Evolutionary conservation across 306 rosid species (phyloP), one percentile per base, ranked within the genome.

Genomic region (Begonia masoniana): DNA sequence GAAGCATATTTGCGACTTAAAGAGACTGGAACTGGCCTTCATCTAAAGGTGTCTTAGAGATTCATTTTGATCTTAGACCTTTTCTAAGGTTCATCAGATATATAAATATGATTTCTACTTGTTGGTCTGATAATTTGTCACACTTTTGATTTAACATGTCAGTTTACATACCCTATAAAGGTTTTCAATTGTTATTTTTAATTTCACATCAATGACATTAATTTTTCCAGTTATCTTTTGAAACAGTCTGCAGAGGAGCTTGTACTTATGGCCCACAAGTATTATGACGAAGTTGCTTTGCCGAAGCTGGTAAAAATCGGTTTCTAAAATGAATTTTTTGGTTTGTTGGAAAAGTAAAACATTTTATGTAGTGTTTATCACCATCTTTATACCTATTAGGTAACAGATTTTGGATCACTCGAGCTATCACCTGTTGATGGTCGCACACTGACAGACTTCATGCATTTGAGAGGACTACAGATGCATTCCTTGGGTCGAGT

Each of bases 401-500:
- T 78, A 49, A 70, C 83, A 43, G 97, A 91, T 71, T 91, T 91
- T 47, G 96, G 75, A 57, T 91, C 96, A 39, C 97, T 91, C 63
- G 97, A 91, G 76, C 97, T 91, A 68, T 91, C 97, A 65, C 96
- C 97, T 4, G 97, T 91, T 45, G 97, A 91, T 72, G 97, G 97
- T 41, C 96, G 97, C 62, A 83, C 97, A 0, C 47, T 91, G 60
- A 91, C 97, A 5, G 97, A 91, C 62, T 91, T 91, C 82, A 91
- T 85, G 97, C 97, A 91, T 74, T 79, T 85, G 67, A 85, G 97
- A 75, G 97, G 97, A 16, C 74, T 91, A 21, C 66, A 71, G 58
- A 85, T 91, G 92, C 75, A 62, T 41, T 83, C 97, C 52, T 74
- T 85, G 76, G 97, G 97, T 63, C 76, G 72, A 70, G 96, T 91